Conservation (phyloP, 345 rosid genomes). For the Hibiscus trionum region DNA sequence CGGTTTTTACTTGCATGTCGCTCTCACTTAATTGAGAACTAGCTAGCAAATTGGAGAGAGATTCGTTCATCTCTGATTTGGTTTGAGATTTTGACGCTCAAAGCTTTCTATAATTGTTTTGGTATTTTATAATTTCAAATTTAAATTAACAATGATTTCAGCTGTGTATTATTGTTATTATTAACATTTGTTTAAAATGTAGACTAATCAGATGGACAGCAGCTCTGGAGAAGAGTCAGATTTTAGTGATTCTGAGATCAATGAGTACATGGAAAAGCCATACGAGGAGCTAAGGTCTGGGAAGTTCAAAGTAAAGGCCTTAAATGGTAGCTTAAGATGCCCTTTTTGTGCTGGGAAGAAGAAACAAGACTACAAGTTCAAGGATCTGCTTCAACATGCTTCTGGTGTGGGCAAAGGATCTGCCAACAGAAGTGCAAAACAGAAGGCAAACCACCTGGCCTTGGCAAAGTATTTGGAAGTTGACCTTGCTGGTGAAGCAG, state of each 20-base stretch:
- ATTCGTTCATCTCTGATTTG: not conserved
- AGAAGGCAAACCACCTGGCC: conserved; percentile 72
- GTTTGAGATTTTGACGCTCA: no score
- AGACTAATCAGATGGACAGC: conserved; percentile 35
- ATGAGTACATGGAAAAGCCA: conserved; percentile 47
- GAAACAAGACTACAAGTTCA: conserved; percentile 70
- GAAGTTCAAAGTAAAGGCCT: conserved; percentile 43
- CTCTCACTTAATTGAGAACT: not conserved
- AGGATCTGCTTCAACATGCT: conserved; percentile 80
- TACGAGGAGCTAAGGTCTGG: conserved; percentile 44
- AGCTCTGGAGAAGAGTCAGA: conserved; percentile 77
- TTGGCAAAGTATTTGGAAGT: conserved; percentile 54
- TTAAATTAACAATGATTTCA: not conserved
- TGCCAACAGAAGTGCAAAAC: conserved; percentile 57
- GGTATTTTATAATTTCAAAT: no score
- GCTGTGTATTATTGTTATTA: not conserved
- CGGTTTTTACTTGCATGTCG: not conserved
- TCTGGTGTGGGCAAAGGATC: conserved; percentile 81
- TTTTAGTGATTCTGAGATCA: conserved; percentile 72
- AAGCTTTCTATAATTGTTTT: no score
- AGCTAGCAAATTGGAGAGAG: not conserved
- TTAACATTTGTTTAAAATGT: not conserved
- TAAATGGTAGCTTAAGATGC: conserved; percentile 57
- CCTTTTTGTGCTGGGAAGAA: conserved; percentile 88
- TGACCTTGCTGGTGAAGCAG: conserved; percentile 52